Base-by-base conservation (phyloP, 495 filamentous ascomycete genomes). In the Evernia prunastri region DNA sequence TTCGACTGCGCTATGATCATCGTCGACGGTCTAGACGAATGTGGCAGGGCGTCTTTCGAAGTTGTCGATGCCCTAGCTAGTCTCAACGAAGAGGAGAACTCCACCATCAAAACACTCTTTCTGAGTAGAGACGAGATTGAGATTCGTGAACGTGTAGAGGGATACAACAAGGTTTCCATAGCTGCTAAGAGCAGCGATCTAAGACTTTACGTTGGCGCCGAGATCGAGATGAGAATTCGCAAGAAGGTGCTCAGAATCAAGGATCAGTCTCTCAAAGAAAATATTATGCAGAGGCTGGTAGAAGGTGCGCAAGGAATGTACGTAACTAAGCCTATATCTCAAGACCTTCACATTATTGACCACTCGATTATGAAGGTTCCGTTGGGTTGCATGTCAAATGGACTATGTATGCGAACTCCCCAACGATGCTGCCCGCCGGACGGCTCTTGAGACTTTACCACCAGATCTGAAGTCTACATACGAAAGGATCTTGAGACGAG, bases 351-450 rank as follows among this genome's bases (percentile, higher is more conserved):
- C n/a, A n/a, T n/a, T n/a, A n/a, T n/a, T n/a, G n/a, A n/a, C n/a
- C n/a, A n/a, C n/a, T n/a, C n/a, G n/a, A n/a, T n/a, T n/a, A n/a
- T n/a, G n/a, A 57, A 78, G 73, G 76, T 77, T 78, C 62, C 70
- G 75, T 29, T 78, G 76, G 75, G 74, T 76, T 17, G 37, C 70
- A 37, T 77, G 75, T 54, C 76, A 78, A 56, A 63, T 78, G 49
- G 76, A 78, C 60, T 72, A 75, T 49, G 67, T 79, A 4, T 71
- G 71, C 36, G 68, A 73, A 23, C 64, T 69, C 3, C 65, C 61
- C 5, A 75, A 65, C 29, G 76, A 77, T 60, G 43, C 56, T 20
- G 71, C 66, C 8, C 67, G 72, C 10, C 68, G 70, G 8, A 64
- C 66, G 43, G 74, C 76, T 2, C 64, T 79, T 13, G 68, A 59